Percentiles rank a stretch among this genome's conserved stretches.
phyloP scores from a whole-genome alignment of 371 early-diverging fungal genomes.

The Mucor piriformis region DNA sequence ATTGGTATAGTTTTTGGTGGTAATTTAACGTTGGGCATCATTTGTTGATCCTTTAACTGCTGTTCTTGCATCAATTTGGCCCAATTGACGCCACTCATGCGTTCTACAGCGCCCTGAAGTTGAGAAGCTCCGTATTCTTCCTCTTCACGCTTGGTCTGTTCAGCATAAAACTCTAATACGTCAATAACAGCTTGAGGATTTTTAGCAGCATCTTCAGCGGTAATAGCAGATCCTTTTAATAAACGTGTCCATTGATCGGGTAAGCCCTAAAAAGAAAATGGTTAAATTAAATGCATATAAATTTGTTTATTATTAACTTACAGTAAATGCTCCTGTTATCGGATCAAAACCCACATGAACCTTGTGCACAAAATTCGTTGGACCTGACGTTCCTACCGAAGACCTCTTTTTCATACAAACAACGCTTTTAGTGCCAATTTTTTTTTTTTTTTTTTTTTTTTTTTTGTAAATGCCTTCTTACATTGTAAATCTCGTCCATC shows the following conservation, averaged over 20 bases:
- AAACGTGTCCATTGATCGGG: constrained; percentile 93
- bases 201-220: constrained; percentile 93
- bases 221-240: constrained; percentile 88
- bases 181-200: constrained; percentile 98
- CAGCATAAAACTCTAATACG: constrained; percentile 95
- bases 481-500: constrained; percentile 94
- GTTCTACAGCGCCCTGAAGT: constrained; percentile 35
- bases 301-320: constrained; percentile 36
- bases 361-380: constrained; percentile 92
- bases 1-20: constrained; percentile 23
- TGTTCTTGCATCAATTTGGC: constrained; percentile 31
- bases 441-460: neutral
- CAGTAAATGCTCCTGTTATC: constrained; percentile 86
- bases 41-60: neutral
- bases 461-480: constrained; percentile 23
- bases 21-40: constrained; percentile 19
- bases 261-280: constrained; percentile 64
- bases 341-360: constrained; percentile 97
- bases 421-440: neutral
- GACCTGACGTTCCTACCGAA: constrained; percentile 85
- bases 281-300: neutral
- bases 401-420: constrained; percentile 58
- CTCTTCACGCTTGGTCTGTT: constrained; percentile 64
- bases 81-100: constrained; percentile 33
- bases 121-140: constrained; percentile 50